Evolutionary conservation across 83 land plant genomes (phyloP), one percentile per base, ranked within the genome.

Genomic region (Picea abies): DNA sequence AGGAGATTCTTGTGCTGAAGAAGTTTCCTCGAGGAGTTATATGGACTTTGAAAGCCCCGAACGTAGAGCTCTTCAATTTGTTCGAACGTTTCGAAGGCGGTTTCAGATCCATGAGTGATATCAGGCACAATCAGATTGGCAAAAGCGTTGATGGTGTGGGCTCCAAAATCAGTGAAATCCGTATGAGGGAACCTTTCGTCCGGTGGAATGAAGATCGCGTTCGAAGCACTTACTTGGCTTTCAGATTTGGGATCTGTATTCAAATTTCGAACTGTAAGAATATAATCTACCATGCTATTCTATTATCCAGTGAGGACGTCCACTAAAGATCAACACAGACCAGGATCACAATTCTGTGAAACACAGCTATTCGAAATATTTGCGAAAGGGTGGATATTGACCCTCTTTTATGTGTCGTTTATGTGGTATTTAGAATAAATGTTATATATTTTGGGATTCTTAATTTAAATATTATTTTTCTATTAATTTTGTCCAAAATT

Each of bases 201-300:
- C 22, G 85, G 60, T 0, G 96, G 96, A 32, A 94, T 84, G 71
- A 92, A 94, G 11, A 9, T 49, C 56, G 1, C 56, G 37, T 10
- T 85, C 47, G 67, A 84, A 81, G 8, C 44, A 87, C 78, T 29
- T 80, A 79, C 2, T 52, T 90, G 76, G 80, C 83, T 87, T 80
- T 94, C 96, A 10, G 62, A 61, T 65, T 82, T 83, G 11, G 89
- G 90, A 84, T 90, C 96, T 94, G 89, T 63, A 49, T 49, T 1
- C 12, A 49, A 49, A 49, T 49, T 49, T 49, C 6, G 0, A 41
- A 0, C 6, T 41, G 6, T 5, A 32, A 32, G 35, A 32, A 32
- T 32, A 32, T 32, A 32, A 32, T 32, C 35, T 32, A 32, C 35
- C 6, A 41, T 41, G 44, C 6, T 0, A 41, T 41, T 41, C 6